Percentiles rank a stretch among this genome's conserved stretches.
phyloP scores from a whole-genome alignment of 495 filamentous ascomycete species.

The Penicillium angulare region DNA sequence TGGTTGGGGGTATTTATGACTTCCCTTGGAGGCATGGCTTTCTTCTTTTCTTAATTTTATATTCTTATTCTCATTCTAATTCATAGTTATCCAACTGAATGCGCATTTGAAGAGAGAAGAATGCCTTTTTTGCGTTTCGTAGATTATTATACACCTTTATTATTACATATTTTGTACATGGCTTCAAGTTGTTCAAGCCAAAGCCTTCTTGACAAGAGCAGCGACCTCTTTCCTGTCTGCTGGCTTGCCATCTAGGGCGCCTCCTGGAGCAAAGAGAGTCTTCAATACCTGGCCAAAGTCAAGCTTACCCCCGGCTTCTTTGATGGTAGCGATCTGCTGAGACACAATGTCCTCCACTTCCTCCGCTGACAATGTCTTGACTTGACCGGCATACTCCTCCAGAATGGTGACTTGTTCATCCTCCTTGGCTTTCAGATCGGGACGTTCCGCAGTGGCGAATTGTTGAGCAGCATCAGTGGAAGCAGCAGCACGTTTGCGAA shows the following conservation, averaged over 20 bases:
- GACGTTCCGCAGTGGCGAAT: slow-evolving; percentile 49
- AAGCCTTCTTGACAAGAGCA: slow-evolving; percentile 42
- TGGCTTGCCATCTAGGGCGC: slow-evolving; percentile 51
- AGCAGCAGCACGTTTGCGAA: slow-evolving; percentile 52
- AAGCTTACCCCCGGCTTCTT: slow-evolving; percentile 39
- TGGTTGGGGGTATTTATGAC: slow-evolving; percentile 70
- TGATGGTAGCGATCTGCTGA: slow-evolving; percentile 41
- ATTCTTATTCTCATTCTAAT: slow-evolving; percentile 36
- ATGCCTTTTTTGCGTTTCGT: not conserved
- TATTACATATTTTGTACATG: slow-evolving; percentile 15
- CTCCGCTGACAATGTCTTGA: slow-evolving; percentile 48
- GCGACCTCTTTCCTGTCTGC: slow-evolving; percentile 51
- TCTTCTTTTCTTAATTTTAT: slow-evolving; percentile 34
- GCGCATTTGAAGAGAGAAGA: not conserved
- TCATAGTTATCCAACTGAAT: slow-evolving; percentile 13
- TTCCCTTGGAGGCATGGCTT: slow-evolving; percentile 51
- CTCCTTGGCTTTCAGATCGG: slow-evolving; percentile 59
- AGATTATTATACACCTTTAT: slow-evolving; percentile 11
- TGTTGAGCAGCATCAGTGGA: slow-evolving; percentile 50
- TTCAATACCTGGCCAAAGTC: slow-evolving; percentile 49
- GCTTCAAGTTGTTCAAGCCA: slow-evolving; percentile 18
- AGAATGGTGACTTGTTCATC: slow-evolving; percentile 53
- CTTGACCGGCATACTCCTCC: slow-evolving; percentile 55
- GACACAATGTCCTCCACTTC: slow-evolving; percentile 49
- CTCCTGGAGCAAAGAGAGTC: slow-evolving; percentile 44